Percentiles rank a stretch among this genome's conserved stretches.
Conservation (phyloP, 805 yeast species). For the Wickerhamiella occidentalis region DNA sequence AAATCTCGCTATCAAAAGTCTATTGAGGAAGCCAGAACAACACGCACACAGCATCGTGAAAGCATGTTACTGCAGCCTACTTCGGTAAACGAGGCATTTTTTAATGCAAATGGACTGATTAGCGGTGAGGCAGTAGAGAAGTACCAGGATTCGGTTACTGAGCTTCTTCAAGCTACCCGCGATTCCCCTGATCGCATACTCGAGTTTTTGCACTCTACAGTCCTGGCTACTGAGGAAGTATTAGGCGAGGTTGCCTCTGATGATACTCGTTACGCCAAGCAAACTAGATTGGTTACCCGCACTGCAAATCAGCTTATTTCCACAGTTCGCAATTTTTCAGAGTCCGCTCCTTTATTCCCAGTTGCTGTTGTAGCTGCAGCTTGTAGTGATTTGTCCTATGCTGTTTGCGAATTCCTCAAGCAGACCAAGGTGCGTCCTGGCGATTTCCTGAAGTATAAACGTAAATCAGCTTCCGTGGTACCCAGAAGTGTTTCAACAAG, state of each 20-base stretch:
- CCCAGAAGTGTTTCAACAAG: not conserved
- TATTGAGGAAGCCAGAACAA: constrained; percentile 23
- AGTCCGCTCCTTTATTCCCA: constrained; percentile 56
- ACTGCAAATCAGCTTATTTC: constrained; percentile 66
- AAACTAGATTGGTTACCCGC: constrained; percentile 38
- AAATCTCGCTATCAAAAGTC: constrained; percentile 25
- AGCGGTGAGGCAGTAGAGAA: constrained; percentile 20
- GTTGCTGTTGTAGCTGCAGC: constrained; percentile 61
- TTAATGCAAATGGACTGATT: constrained; percentile 24
- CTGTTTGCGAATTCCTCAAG: constrained; percentile 33
- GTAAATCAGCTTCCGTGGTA: not conserved
- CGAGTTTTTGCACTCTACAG: not conserved
- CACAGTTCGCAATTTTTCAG: constrained; percentile 58
- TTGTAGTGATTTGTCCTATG: constrained; percentile 56
- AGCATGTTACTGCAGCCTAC: constrained; percentile 1
- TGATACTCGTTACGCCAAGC: constrained; percentile 11
- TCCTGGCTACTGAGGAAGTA: constrained; percentile 24
- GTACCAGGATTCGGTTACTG: constrained; percentile 28
- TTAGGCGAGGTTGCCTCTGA: constrained; percentile 20
- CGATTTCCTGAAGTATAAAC: constrained; percentile 2
- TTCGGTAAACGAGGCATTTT: constrained; percentile 1
- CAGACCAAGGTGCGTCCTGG: constrained; percentile 9
- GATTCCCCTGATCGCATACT: constrained; percentile 19
- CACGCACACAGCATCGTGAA: constrained; percentile 1
- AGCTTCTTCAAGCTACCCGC: constrained; percentile 26